Conservation (phyloP, 805 yeast genomes). For the Ogataea glucozyma region DNA sequence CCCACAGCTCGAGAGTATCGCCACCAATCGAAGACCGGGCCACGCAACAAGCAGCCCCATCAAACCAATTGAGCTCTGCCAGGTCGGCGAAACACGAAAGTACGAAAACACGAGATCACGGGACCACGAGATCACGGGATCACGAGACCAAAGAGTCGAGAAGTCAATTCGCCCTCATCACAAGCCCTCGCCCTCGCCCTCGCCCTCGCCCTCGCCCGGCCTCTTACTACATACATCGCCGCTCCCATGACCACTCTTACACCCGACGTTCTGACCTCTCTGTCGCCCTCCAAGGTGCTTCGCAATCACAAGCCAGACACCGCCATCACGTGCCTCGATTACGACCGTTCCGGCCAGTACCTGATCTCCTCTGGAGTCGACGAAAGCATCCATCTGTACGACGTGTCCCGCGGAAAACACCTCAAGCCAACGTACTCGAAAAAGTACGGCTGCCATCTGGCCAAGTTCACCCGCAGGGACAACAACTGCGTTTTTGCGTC, state of each 20-base stretch:
- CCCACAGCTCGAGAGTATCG: too few relatives aligned
- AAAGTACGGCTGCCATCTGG: slow-evolving; percentile 90
- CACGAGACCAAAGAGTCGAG: too few relatives aligned
- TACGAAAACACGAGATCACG: too few relatives aligned
- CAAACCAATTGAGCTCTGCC: too few relatives aligned
- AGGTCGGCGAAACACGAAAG: too few relatives aligned
- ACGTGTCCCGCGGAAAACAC: slow-evolving; percentile 66
- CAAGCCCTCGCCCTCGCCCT: not conserved
- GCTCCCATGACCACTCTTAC: slow-evolving; percentile 1
- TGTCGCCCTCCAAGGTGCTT: slow-evolving; percentile 41
- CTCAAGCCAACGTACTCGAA: slow-evolving; percentile 72
- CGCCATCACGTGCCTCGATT: slow-evolving; percentile 69
- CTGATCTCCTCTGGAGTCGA: slow-evolving; percentile 76
- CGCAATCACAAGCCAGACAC: slow-evolving; percentile 46
- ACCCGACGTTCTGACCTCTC: slow-evolving; percentile 20
- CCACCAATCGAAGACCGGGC: too few relatives aligned
- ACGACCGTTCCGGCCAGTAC: slow-evolving; percentile 80
- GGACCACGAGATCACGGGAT: too few relatives aligned
- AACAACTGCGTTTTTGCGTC: slow-evolving; percentile 77
- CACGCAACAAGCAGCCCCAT: too few relatives aligned
- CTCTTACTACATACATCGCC: too few relatives aligned
- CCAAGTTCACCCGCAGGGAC: slow-evolving; percentile 70
- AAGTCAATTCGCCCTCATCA: too few relatives aligned
- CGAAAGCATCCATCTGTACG: slow-evolving; percentile 82
- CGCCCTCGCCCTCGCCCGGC: not conserved